Percentiles rank a stretch among this genome's conserved stretches.
Conservation (phyloP, 2,329 filamentous ascomycete genomes). For the Aureobasidium lini region DNA sequence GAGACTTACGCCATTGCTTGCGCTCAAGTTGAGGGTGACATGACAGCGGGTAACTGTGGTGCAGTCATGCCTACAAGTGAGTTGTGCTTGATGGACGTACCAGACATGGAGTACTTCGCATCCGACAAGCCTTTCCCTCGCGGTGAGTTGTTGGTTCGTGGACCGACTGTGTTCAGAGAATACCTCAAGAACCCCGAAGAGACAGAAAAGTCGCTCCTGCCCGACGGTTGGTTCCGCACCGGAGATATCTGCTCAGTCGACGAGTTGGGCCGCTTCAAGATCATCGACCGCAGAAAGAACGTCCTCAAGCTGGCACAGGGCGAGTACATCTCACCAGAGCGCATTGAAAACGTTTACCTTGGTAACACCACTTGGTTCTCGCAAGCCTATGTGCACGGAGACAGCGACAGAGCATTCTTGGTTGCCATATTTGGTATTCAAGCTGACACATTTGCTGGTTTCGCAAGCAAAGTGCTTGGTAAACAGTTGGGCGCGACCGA, state of each 20-base stretch:
- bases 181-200: slow-evolving; percentile 90
- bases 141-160: slow-evolving; percentile 79
- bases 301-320: slow-evolving; percentile 97
- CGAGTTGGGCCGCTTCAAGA: slow-evolving; percentile 75
- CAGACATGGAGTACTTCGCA: slow-evolving; percentile 87
- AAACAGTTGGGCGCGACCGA: slow-evolving; percentile 51
- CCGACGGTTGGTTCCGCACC: slow-evolving; percentile 94
- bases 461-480: slow-evolving; percentile 68
- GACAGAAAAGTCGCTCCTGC: slow-evolving; percentile 71
- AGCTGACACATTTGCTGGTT: slow-evolving; percentile 73
- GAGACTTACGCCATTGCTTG: slow-evolving; percentile 78
- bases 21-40: slow-evolving; percentile 63
- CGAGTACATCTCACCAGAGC: slow-evolving; percentile 96
- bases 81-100: slow-evolving; percentile 74
- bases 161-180: slow-evolving; percentile 70
- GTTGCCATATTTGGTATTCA: slow-evolving; percentile 86
- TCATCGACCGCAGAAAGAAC: slow-evolving; percentile 97
- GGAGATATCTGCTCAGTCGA: slow-evolving; percentile 88
- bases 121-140: slow-evolving; percentile 84
- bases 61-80: slow-evolving; percentile 61
- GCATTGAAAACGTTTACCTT: slow-evolving; percentile 90
- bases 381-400: slow-evolving; percentile 85
- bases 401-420: slow-evolving; percentile 70
- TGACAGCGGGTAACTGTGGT: slow-evolving; percentile 74
- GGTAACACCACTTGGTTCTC: slow-evolving; percentile 71